A percentile compares a stretch with the other conserved stretches of the same genome.
These are phyloP conservation scores for Fusarium euwallaceae DNA, from an alignment of 2,329 filamentous ascomycete species.

Conservation along the genomic window DNA sequence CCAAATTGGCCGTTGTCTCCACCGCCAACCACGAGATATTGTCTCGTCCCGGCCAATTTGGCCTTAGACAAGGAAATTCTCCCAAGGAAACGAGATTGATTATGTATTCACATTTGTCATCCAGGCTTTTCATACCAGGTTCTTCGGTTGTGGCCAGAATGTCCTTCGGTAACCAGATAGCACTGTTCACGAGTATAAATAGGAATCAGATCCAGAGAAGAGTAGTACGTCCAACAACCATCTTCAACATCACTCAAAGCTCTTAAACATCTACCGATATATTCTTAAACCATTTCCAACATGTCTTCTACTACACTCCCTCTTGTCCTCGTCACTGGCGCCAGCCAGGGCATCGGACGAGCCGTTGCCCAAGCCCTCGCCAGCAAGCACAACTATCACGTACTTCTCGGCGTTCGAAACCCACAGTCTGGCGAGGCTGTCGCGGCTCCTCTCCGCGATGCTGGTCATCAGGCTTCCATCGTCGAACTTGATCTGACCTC, in stretches of 20 bases:
- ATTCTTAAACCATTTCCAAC: background rate
- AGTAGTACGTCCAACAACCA: background rate
- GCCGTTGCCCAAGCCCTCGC: conserved; percentile 41
- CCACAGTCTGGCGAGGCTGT: conserved; percentile 40
- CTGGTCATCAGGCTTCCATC: conserved; percentile 42
- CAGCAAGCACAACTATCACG: conserved; percentile 46
- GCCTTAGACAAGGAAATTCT: background rate
- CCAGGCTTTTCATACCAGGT: too few relatives aligned
- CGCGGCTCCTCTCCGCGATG: conserved; percentile 39
- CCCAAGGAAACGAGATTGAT: background rate
- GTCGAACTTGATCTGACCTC: conserved; percentile 47
- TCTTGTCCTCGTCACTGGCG: conserved; percentile 41
- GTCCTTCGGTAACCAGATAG: background rate
- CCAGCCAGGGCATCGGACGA: conserved; percentile 42
- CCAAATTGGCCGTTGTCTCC: background rate
- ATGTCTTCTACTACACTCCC: conserved; percentile 16
- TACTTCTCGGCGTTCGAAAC: conserved; percentile 52
- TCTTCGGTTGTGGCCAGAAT: background rate
- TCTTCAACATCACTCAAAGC: background rate
- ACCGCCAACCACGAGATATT: background rate
- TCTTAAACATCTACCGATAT: background rate
- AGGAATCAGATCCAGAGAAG: background rate
- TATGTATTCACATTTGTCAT: background rate
- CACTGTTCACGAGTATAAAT: background rate
- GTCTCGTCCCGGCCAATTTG: background rate